phyloP scores from a whole-genome alignment of 1,139 yeast genomes.

The Meyerozyma sp. region DNA sequence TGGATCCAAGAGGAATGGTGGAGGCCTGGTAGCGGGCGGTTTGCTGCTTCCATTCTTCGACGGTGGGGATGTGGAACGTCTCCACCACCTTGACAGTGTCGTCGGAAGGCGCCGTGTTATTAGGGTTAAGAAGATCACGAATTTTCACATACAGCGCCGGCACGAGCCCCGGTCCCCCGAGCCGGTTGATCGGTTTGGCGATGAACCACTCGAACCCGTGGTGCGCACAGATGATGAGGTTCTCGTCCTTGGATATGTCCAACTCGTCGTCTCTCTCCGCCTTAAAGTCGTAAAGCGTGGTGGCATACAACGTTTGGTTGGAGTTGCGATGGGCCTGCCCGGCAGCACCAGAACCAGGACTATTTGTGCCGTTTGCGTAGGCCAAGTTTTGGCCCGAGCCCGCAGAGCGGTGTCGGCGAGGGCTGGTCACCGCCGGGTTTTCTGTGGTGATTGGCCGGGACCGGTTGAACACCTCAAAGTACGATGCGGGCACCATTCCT shows the following conservation, averaged over 20 bases:
- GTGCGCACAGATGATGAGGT: constrained; percentile 89
- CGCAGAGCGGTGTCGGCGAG: constrained; percentile 6
- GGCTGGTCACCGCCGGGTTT: constrained; percentile 4
- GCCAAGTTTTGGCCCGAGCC: constrained; percentile 5
- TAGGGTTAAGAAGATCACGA: constrained; percentile 58
- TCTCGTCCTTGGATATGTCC: constrained; percentile 79
- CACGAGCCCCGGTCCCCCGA: constrained; percentile 96
- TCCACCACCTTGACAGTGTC: constrained; percentile 39
- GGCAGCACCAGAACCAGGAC: constrained; percentile 6
- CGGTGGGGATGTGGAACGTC: constrained; percentile 74
- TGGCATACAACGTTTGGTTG: constrained; percentile 40
- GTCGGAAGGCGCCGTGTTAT: constrained; percentile 11
- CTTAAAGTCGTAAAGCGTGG: constrained; percentile 67
- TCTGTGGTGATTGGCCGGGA: constrained; percentile 28
- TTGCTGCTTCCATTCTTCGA: constrained; percentile 90
- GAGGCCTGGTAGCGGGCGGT: constrained; percentile 93
- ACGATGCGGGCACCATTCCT: constrained; percentile 85
- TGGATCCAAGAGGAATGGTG: constrained; percentile 68
- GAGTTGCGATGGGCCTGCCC: constrained; percentile 12
- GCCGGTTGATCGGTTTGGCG: constrained; percentile 89
- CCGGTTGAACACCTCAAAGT: constrained; percentile 76
- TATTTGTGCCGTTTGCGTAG: not conserved
- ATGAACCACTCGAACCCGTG: constrained; percentile 97
- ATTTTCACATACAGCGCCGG: constrained; percentile 89
- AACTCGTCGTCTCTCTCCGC: constrained; percentile 91